Base-by-base conservation (phyloP, 192 early-diverging fungal genomes). In the Neocallimastix lanati region DNA sequence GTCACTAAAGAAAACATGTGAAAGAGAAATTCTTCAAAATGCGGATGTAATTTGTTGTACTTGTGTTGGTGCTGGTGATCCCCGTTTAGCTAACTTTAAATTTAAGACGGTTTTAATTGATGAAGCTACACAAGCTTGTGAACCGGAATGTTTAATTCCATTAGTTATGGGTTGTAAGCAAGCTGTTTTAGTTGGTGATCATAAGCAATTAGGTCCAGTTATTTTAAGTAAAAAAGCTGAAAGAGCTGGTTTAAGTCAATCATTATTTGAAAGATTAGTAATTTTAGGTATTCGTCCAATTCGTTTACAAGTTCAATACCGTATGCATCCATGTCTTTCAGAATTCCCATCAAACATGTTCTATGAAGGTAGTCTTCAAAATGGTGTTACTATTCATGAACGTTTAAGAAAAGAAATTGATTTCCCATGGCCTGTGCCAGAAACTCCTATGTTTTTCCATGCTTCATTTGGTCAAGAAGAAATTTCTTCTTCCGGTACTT, bases 321-420 rank as follows among this genome's bases (percentile, higher is more conserved):
- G 98, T 82, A 98, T 98, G 98, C 98, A 99, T 81, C 98, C 98
- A 35, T 96, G 96, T 81, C 85, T 99, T 29, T 98, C 98, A 15
- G 97, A 96, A 86, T 99, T 98, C 82, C 96, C 98, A 2, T 96
- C 94, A 82, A 99, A 99, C 84, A 96, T 97, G 93, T 98, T 99
- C 81, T 99, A 99, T 82, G 98, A 99, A 84, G 98, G 98, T 18
- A 94, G 95, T 27, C 87, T 98, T 33, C 95, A 97, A 84, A 98
- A 99, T 80, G 98, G 98, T 78, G 94, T 99, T 37, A 96, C 97
- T 0, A 90, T 92, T 3, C 91, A 90, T 76, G 96, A 99, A 82
- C 93, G 98, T 80, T 84, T 94, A 29, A 90, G 96, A 30, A 92
- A 89, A 80, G 88, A 93, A 76, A 86, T 96, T 38, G 96, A 96